Evolutionary conservation across 148 eudicot species (phyloP).

Genomic region (Simmondsia chinensis): DNA sequence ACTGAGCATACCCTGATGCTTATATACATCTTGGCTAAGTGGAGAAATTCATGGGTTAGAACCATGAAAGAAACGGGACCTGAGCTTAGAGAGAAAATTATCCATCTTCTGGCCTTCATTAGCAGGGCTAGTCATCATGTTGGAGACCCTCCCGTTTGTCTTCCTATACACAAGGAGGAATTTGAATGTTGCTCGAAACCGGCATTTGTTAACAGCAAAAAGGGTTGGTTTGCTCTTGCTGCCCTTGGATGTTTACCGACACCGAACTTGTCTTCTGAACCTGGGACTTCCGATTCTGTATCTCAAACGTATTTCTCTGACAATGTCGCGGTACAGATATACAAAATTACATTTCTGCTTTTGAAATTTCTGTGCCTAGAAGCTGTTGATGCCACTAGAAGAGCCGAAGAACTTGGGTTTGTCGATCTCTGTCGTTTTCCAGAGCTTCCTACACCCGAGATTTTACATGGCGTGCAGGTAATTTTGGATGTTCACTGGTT

Average conservation of each 20-base stretch:
- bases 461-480: slow-evolving; percentile 96
- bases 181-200: slow-evolving; percentile 41
- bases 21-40: slow-evolving; percentile 57
- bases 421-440: slow-evolving; percentile 82
- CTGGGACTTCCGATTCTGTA: slow-evolving; percentile 16
- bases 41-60: slow-evolving; percentile 64
- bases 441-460: slow-evolving; percentile 95
- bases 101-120: slow-evolving; percentile 86
- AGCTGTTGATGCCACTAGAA: slow-evolving; percentile 70
- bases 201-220: slow-evolving; percentile 52
- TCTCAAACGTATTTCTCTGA: slow-evolving; percentile 64
- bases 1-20: slow-evolving; percentile 70
- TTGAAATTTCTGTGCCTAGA: slow-evolving; percentile 72
- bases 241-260: slow-evolving; percentile 51
- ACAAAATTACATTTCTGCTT: slow-evolving; percentile 55
- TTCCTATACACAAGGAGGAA: slow-evolving; percentile 68
- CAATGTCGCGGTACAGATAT: slow-evolving; percentile 54
- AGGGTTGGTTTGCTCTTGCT: slow-evolving; percentile 80
- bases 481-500: no score
- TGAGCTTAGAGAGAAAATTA: slow-evolving; percentile 66
- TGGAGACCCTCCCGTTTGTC: slow-evolving; percentile 62
- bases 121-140: slow-evolving; percentile 49
- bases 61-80: slow-evolving; percentile 63
- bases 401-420: slow-evolving; percentile 85
- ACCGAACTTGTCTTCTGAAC: slow-evolving; percentile 28